Evolutionary conservation across 2,329 filamentous ascomycete species (phyloP), one percentile per base, ranked within the genome.

Genomic region (Sporothrix schenckii): DNA sequence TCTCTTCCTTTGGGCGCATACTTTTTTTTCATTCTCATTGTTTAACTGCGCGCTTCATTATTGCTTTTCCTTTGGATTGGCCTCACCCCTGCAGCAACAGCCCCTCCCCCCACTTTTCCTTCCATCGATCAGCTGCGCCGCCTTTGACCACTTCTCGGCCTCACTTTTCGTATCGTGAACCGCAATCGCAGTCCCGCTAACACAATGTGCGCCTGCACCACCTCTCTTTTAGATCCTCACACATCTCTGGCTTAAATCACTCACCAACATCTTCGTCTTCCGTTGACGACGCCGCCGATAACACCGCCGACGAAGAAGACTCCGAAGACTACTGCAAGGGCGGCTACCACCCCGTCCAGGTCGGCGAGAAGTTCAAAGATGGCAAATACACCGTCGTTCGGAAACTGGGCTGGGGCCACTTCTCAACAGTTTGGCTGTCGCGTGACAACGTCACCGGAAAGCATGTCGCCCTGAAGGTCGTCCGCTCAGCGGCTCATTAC

Each of bases 311-410:
- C 79, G 95, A 99, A 83, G 95, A 99, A 82, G 95, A 99, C 81
- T 97, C 93, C 63, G 94, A 98, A 82, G 95, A 99, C 81, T 99
- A 99, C 84, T 97, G 94, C 87, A 98, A 98, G 83, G 95, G 95
- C 77, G 95, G 95, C 72, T 99, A 98, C 81, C 95, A 99, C 79
- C 95, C 95, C 2, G 95, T 99, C 66, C 87, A 89, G 76, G 91
- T 98, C 72, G 95, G 95, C 76, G 95, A 99, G 83, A 91, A 93
- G 78, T 98, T 97, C 87, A 98, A 98, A 80, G 93, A 98, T 80
- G 94, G 93, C 76, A 94, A 92, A 83, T 99, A 99, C 82, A 95
- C 94, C 19, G 90, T 98, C 71, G 92, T 98, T 80, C 91, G 94
- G 82, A 98, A 98, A 84, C 86, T 98, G 68, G 94, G 94, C 75